Base-by-base conservation (phyloP, 1,139 yeast genomes). In the Kodamaea sp. region DNA sequence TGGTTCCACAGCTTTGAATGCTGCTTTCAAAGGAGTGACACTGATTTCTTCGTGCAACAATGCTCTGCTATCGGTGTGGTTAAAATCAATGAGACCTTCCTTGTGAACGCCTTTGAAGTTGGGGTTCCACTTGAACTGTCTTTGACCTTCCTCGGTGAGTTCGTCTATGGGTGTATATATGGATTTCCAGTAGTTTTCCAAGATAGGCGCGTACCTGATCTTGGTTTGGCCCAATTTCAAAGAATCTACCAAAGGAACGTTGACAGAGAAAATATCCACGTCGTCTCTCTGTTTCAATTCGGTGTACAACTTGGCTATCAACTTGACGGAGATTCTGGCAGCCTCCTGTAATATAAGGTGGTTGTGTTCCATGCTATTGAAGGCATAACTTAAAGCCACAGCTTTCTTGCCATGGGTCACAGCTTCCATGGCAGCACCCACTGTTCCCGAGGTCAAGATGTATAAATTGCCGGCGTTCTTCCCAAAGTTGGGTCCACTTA, bases 361-460 rank as follows among this genome's bases (percentile, higher is more conserved):
- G 33, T 78, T 72, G 41, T 83, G 87, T 24, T 70, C 60, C 35
- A 75, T 65, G 28, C 68, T 61, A 38, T 73, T 74, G 54, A 83
- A 90, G 6, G 95, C 92, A 69, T 79, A 92, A 26, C 95, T 85
- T 29, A 92, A 53, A 2, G 96, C 97, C 42, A 92, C 72, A 3
- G 96, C 67, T 48, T 73, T 80, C 24, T 75, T 75, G 1, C 89
- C 90, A 41, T 87, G 82, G 28, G 92, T 77, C 2, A 85, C 87
- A 1, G 92, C 95, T 61, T 92, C 98, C 89, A 90, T 79, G 1
- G 97, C 95, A 1, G 96, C 97, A 16, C 98, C 98, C 18, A 92
- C 85, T 1, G 98, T 92, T n/a, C 98, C 98, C 48, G 94, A 83
- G 8, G 96, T 80, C 51, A 92, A 75, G 38, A 89, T 85, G 57